phyloP scores from a whole-genome alignment of 2,329 filamentous ascomycete species.

The Xylaria sp. region DNA sequence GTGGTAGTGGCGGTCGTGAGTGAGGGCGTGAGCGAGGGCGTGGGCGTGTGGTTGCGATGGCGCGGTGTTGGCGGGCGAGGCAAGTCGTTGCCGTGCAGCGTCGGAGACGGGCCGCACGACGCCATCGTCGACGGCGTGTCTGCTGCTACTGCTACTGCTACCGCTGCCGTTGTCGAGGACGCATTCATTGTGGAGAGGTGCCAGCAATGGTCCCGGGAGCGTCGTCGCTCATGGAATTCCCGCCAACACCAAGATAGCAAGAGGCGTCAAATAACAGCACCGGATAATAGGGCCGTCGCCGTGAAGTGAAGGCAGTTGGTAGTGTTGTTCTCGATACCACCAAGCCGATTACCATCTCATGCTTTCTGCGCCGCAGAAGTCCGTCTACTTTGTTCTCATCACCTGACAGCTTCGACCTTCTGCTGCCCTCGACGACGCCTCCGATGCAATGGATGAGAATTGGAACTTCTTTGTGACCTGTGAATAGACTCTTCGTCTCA shows the following conservation, averaged over 20 bases:
- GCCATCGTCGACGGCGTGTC: constrained; percentile 34
- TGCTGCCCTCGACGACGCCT: constrained; percentile 1
- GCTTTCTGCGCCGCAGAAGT: constrained; percentile 21
- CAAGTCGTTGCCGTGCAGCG: constrained; percentile 19
- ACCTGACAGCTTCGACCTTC: not conserved
- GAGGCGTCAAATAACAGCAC: not conserved
- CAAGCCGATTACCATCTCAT: constrained; percentile 8
- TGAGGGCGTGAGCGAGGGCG: not conserved
- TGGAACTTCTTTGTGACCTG: not conserved
- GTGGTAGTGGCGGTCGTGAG: not conserved
- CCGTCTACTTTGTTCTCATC: constrained; percentile 10
- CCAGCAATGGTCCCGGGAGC: not conserved
- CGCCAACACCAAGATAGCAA: not conserved
- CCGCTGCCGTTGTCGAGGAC: constrained; percentile 15
- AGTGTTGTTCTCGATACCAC: constrained; percentile 13
- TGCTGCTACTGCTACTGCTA: constrained; percentile 16
- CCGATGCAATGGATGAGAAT: not conserved
- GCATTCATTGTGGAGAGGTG: not conserved
- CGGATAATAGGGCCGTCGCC: not conserved
- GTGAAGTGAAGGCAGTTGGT: constrained; percentile 5
- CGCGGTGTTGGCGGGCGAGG: constrained; percentile 29
- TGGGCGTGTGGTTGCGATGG: constrained; percentile 10
- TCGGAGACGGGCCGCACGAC: constrained; percentile 27
- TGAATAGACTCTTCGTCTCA: not conserved
- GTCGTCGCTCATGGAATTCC: constrained; percentile 9